Conservation (phyloP, 2,329 filamentous ascomycete species). For the Fusarium sp. region DNA sequence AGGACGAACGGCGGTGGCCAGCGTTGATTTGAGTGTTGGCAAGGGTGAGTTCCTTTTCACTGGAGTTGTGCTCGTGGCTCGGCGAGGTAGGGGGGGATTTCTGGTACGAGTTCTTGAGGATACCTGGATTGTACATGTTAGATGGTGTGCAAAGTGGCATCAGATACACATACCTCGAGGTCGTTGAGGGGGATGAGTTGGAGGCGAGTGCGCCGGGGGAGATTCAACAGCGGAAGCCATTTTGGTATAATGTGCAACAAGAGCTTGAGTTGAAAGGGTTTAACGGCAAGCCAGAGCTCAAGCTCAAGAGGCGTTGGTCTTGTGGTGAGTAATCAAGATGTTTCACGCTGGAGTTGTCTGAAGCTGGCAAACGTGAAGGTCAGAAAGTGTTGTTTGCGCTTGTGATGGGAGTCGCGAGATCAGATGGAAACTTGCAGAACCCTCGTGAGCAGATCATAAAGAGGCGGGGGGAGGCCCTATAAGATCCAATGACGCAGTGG, state of each 20-base stretch:
- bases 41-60: constrained; percentile 89
- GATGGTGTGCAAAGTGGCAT: neutral
- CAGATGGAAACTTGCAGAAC: constrained; percentile 33
- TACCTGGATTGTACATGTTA: constrained; percentile 67
- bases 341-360: neutral
- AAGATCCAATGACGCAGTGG: constrained; percentile 43
- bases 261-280: constrained; percentile 31
- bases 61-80: constrained; percentile 57
- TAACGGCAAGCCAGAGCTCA: constrained; percentile 23
- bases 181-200: constrained; percentile 54
- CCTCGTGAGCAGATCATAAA: constrained; percentile 42
- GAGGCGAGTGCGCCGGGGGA: constrained; percentile 56
- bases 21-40: constrained; percentile 96
- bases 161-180: constrained; percentile 56
- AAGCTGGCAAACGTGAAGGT: neutral
- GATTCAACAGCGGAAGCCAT: constrained; percentile 57
- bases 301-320: constrained; percentile 17
- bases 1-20: constrained; percentile 85
- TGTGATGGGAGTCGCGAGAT: constrained; percentile 40
- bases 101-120: constrained; percentile 89
- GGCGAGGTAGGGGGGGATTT: constrained; percentile 66
- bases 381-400: constrained; percentile 19
- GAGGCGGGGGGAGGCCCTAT: constrained; percentile 31
- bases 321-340: constrained; percentile 12
- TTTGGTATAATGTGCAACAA: constrained; percentile 36